Evolutionary conservation across 1,284 basidiomycete genomes (phyloP).

Genomic region (Marasmius fiardii): DNA sequence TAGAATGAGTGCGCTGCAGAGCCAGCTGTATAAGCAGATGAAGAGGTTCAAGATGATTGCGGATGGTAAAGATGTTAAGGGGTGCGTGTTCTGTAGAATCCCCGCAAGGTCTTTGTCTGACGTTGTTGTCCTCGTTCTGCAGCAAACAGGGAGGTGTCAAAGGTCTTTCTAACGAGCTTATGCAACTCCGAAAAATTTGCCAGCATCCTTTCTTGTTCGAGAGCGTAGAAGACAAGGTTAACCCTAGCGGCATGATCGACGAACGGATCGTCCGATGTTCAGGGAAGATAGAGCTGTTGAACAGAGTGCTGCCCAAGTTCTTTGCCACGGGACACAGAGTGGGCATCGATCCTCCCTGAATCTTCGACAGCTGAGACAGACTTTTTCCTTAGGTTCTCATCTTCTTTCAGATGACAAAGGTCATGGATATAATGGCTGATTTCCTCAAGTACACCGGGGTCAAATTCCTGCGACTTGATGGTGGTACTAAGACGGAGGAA

Average conservation of each 20-base stretch:
- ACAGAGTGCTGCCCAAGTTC: conserved; percentile 92
- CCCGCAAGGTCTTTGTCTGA: no score
- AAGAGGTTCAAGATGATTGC: conserved; percentile 98
- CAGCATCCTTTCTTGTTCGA: conserved; percentile 98
- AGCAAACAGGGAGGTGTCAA: conserved; percentile 79
- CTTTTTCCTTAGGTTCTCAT: conserved; percentile 73
- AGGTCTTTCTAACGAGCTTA: conserved; percentile 94
- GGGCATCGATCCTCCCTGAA: conserved; percentile 17
- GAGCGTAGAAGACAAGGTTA: conserved; percentile 91
- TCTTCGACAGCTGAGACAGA: conserved; percentile 6
- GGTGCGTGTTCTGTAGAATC: conserved; percentile 46
- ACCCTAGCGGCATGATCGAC: conserved; percentile 77
- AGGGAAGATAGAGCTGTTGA: conserved; percentile 96
- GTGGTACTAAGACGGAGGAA: conserved; percentile 98
- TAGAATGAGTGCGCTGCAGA: conserved; percentile 93
- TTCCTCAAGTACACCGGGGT: conserved; percentile 90
- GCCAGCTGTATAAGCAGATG: conserved; percentile 96
- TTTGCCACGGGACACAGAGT: conserved; percentile 92
- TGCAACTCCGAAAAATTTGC: conserved; percentile 99
- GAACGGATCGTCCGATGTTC: conserved; percentile 86
- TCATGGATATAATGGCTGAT: conserved; percentile 99
- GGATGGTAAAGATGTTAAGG: conserved; percentile 75
- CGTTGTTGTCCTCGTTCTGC: no score
- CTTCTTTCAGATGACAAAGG: conserved; percentile 99
- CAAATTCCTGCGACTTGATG: conserved; percentile 94